phyloP scores from a whole-genome alignment of 83 land plant genomes.

The Picea abies region DNA sequence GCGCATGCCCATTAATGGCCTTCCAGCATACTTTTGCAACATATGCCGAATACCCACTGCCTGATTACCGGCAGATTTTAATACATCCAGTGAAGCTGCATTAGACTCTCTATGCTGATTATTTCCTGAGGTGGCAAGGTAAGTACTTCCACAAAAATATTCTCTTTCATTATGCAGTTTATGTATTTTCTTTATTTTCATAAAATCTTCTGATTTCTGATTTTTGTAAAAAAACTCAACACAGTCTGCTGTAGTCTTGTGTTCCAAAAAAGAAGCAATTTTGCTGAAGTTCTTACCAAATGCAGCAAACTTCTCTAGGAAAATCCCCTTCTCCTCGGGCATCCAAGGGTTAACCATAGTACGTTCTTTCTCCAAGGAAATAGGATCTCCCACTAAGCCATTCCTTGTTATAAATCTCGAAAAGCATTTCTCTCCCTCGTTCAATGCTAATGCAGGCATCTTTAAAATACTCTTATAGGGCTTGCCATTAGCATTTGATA shows the following conservation, averaged over 20 bases:
- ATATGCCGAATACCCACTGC: conserved; percentile 21
- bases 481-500: conserved; percentile 41
- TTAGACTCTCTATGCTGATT: conserved; percentile 51
- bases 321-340: conserved; percentile 69
- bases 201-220: conserved; percentile 78
- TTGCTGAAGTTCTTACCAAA: conserved; percentile 81
- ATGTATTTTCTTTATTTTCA: conserved; percentile 52
- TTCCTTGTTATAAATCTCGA: conserved; percentile 61
- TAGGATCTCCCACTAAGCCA: conserved; percentile 84
- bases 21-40: conserved; percentile 14
- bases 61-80: conserved; percentile 27
- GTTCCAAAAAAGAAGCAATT: conserved; percentile 73
- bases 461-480: conserved; percentile 43
- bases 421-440: conserved; percentile 49
- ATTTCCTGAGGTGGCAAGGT: conserved; percentile 61
- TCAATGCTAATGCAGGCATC: conserved; percentile 86
- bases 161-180: conserved; percentile 59
- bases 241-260: conserved; percentile 96
- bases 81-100: conserved; percentile 61
- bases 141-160: conserved; percentile 39
- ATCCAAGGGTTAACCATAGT: conserved; percentile 83
- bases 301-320: conserved; percentile 70
- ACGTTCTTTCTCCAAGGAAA: conserved; percentile 76
- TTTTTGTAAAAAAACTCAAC: no score
- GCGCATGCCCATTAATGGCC: conserved; percentile 15